Conservation (phyloP, 192 early-diverging fungal genomes). For the Coemansia sp. region DNA sequence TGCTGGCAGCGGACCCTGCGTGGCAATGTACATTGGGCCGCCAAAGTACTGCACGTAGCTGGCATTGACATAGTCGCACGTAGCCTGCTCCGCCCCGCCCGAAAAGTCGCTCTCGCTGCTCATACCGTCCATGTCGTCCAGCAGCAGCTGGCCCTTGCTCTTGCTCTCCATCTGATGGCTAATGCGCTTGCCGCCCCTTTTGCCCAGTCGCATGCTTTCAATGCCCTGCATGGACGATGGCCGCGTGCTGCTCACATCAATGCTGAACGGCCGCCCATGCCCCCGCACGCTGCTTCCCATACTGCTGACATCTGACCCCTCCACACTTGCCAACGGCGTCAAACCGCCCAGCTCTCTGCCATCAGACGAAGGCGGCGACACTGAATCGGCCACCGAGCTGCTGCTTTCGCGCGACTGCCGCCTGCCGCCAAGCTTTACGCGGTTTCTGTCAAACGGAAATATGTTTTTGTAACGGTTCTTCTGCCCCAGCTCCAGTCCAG, state of each 20-base stretch:
- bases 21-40: conserved; percentile 72
- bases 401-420: conserved; percentile 15
- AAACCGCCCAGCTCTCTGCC: neutral
- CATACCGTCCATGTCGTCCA: conserved; percentile 20
- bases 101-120: conserved; percentile 9
- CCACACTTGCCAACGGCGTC: neutral
- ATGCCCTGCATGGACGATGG: neutral
- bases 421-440: conserved; percentile 52
- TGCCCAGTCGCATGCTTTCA: neutral
- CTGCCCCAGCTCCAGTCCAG: conserved; percentile 59
- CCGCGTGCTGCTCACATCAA: conserved; percentile 7
- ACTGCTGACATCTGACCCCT: neutral
- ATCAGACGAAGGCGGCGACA: neutral
- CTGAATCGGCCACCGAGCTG: neutral
- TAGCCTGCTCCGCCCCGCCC: neutral
- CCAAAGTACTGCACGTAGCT: conserved; percentile 61
- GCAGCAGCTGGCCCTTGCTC: conserved; percentile 49
- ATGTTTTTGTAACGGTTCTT: conserved; percentile 88
- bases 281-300: neutral
- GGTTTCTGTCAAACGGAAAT: conserved; percentile 73
- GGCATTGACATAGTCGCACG: conserved; percentile 82
- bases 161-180: conserved; percentile 26
- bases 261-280: conserved; percentile 18
- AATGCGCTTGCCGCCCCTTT: conserved; percentile 4
- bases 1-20: conserved; percentile 80